A percentile compares a stretch with the other conserved stretches of the same genome.
phyloP scores from a whole-genome alignment of 306 rosid genomes.

The Acacia melanoxylon region DNA sequence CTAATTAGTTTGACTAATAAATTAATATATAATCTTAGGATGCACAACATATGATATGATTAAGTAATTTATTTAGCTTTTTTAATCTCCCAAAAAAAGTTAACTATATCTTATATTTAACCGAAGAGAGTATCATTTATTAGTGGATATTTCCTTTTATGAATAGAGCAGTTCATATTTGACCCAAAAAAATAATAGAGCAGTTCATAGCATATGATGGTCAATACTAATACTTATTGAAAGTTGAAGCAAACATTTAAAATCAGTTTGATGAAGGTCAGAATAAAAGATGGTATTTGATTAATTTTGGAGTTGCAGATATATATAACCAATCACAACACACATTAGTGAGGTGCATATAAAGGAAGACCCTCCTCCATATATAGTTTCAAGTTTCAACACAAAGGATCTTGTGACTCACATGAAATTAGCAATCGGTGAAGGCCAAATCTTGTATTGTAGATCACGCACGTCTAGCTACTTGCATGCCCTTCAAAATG shows the following conservation, averaged over 20 bases:
- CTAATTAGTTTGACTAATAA: too few species aligned
- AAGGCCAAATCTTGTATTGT: not conserved
- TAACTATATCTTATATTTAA: too few species aligned
- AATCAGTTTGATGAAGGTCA: not conserved
- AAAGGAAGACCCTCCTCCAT: slow-evolving; percentile 17
- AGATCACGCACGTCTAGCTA: not conserved
- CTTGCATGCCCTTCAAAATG: not conserved
- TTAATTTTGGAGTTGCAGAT: not conserved
- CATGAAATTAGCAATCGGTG: not conserved
- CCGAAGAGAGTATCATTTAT: not conserved
- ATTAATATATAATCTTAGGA: too few species aligned
- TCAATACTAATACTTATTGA: not conserved
- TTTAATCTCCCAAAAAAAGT: too few species aligned
- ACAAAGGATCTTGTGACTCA: not conserved
- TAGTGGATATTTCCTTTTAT: not conserved
- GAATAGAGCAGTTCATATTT: not conserved
- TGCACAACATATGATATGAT: too few species aligned
- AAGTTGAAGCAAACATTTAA: not conserved
- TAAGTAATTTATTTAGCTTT: too few species aligned
- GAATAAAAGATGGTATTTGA: not conserved
- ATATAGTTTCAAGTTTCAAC: not conserved
- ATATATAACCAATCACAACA: slow-evolving; percentile 21
- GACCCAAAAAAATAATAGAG: not conserved
- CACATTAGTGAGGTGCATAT: slow-evolving; percentile 26
- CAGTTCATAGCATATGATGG: not conserved